Base-by-base conservation (phyloP, 192 early-diverging fungal genomes). In the Entomortierella parvispora region DNA sequence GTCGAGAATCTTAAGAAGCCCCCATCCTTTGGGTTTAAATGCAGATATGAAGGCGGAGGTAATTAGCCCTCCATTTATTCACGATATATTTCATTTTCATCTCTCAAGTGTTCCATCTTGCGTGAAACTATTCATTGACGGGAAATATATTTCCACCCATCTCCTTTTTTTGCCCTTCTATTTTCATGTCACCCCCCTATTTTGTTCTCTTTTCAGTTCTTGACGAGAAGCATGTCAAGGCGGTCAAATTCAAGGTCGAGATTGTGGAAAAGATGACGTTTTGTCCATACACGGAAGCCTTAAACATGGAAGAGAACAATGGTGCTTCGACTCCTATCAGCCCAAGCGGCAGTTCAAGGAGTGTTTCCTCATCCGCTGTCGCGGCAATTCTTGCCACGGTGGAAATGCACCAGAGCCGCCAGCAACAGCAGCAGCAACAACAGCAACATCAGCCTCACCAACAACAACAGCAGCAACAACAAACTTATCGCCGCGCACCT, bases 161-260 rank as follows among this genome's bases (percentile, higher is more conserved):
- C 2, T 9, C n/a, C 20, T 18, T 49, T 49, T 49, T 25, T 0
- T 49, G 11, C 17, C 17, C n/a, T 20, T 20, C 20, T 49, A 11
- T 25, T 20, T 18, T 22, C 7, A 22, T 18, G 26, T 37, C 17
- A 33, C 22, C 29, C 33, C 33, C 5, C 6, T 37, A 2, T 57
- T 18, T 57, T 52, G 5, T 29, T 26, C 12, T 43, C 1, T 8
- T 34, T 34, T 20, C 59, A 71, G 71, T 61, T 4, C 60, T 76
- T 49, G 65, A 57, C 25, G 65, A 68, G n/a, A 63, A 62, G 44
- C 1, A 20, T 15, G 72, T 60, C 32, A 76, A 68, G 40, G 51
- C 72, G 0, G 72, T 76, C 64, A 76, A 76, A 34, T 76, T 76
- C 59, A 76, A 68, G 48, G 51, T 76, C 4, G 72, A 76, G 5